Evolutionary conservation across 805 yeast genomes (phyloP).

Genomic region (Torulaspora quercuum): DNA sequence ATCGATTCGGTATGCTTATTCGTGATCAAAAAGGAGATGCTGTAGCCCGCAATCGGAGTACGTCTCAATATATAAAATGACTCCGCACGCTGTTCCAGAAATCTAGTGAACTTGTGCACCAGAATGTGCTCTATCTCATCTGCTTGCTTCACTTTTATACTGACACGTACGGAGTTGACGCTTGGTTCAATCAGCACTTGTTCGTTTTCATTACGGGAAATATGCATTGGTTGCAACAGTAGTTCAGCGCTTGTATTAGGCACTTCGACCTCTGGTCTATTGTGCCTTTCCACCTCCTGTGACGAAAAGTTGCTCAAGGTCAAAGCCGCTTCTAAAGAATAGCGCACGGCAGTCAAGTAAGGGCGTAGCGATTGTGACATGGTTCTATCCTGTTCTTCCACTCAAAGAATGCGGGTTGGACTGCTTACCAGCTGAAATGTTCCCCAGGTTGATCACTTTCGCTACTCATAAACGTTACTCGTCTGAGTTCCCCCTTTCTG

Average conservation of each 20-base stretch:
- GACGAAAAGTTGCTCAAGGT: constrained; percentile 93
- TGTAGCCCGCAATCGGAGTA: constrained; percentile 85
- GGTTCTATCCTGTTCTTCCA: too few relatives aligned
- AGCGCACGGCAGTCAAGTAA: constrained; percentile 87
- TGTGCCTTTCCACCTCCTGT: constrained; percentile 94
- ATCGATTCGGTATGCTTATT: constrained; percentile 93
- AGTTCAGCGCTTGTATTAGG: constrained; percentile 74
- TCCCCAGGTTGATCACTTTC: too few relatives aligned
- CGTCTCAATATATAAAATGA: constrained; percentile 88
- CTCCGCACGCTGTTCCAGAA: constrained; percentile 93
- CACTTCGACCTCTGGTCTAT: constrained; percentile 93
- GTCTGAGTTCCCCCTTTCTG: constrained; percentile 8
- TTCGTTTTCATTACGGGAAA: constrained; percentile 92
- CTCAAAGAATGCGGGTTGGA: too few relatives aligned
- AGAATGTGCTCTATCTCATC: constrained; percentile 94
- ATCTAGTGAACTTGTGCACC: constrained; percentile 91
- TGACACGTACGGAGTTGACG: constrained; percentile 85
- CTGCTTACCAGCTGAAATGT: too few relatives aligned
- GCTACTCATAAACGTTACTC: too few relatives aligned
- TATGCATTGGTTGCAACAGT: constrained; percentile 79
- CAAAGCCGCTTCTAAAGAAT: constrained; percentile 88
- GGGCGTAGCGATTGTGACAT: constrained; percentile 97
- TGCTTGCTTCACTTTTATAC: constrained; percentile 92
- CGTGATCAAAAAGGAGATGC: constrained; percentile 88
- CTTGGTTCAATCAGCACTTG: constrained; percentile 90